These are phyloP conservation scores for Chaetomium sp. DNA, from an alignment of 2,329 filamentous ascomycete genomes.

Conservation along the genomic window DNA sequence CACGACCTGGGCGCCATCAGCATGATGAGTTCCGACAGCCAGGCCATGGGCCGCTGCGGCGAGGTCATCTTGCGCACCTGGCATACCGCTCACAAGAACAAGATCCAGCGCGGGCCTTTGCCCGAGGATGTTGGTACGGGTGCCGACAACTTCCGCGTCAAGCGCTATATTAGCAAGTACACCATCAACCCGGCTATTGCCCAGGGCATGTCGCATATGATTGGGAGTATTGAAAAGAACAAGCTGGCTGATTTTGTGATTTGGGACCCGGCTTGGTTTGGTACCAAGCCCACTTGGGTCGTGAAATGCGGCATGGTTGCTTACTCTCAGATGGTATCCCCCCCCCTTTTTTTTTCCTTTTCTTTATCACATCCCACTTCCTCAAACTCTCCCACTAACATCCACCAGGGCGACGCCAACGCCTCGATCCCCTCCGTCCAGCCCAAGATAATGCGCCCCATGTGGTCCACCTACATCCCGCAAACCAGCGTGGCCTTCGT, in stretches of 20 bases:
- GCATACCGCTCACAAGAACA: slow-evolving; percentile 98
- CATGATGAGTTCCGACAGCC: slow-evolving; percentile 95
- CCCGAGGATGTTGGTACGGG: slow-evolving; percentile 71
- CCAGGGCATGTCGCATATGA: slow-evolving; percentile 80
- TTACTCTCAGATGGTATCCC: slow-evolving; percentile 70
- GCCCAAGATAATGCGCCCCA: slow-evolving; percentile 74
- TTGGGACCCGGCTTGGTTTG: slow-evolving; percentile 82
- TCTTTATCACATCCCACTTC: not conserved
- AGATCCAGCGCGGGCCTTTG: slow-evolving; percentile 70
- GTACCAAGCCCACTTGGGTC: slow-evolving; percentile 73
- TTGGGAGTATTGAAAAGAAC: slow-evolving; percentile 81
- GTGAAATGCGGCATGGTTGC: slow-evolving; percentile 85
- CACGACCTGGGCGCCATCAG: slow-evolving; percentile 92
- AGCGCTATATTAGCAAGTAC: slow-evolving; percentile 91
- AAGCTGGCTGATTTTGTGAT: slow-evolving; percentile 86
- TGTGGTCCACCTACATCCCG: slow-evolving; percentile 75
- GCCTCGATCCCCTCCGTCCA: slow-evolving; percentile 83
- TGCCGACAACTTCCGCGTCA: slow-evolving; percentile 87
- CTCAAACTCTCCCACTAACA: slow-evolving; percentile 26
- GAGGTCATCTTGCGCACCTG: slow-evolving; percentile 90
- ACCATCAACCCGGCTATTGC: slow-evolving; percentile 90
- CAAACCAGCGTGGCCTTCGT: slow-evolving; percentile 75
- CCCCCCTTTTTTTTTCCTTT: not conserved
- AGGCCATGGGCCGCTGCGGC: slow-evolving; percentile 94
- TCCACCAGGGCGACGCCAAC: slow-evolving; percentile 61